These are phyloP conservation scores for Mycena filopes DNA, from an alignment of 768 basidiomycete genomes.

Conservation along the genomic window DNA sequence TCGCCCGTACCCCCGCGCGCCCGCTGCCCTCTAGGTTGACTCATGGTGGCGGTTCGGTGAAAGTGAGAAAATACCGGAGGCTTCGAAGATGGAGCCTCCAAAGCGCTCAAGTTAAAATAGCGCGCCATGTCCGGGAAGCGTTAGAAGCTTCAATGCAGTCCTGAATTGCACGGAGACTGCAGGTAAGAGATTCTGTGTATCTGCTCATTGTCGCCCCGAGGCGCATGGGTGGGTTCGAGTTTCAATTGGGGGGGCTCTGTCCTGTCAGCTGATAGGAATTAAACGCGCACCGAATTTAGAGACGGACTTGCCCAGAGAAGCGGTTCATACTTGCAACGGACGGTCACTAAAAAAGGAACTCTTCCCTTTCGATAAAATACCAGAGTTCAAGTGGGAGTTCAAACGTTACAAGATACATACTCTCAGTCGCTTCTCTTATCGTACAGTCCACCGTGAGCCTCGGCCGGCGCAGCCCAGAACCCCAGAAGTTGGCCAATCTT, in stretches of 20 bases:
- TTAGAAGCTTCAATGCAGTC: background rate
- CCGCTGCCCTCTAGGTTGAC: slow-evolving; percentile 25
- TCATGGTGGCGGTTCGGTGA: slow-evolving; percentile 22
- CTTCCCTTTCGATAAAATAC: background rate
- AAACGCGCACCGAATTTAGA: background rate
- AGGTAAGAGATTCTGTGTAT: no score
- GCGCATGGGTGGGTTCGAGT: background rate
- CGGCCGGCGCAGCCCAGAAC: slow-evolving; percentile 38
- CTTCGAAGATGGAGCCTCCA: background rate
- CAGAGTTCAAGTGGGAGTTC: background rate
- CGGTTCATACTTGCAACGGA: background rate
- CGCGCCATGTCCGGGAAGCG: background rate
- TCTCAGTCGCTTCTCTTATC: slow-evolving; percentile 20
- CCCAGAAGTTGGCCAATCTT: slow-evolving; percentile 46
- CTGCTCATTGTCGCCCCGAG: background rate
- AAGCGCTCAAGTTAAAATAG: background rate
- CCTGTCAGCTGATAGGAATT: slow-evolving; percentile 14
- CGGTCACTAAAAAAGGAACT: background rate
- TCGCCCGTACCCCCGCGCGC: slow-evolving; percentile 1
- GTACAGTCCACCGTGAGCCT: slow-evolving; percentile 23
- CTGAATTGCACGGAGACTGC: no score
- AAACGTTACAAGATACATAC: background rate
- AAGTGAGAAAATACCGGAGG: background rate
- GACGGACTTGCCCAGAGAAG: no score
- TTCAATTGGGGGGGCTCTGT: background rate